Evolutionary conservation across 768 basidiomycete genomes (phyloP).

Genomic region (Kwoniella mangroviensis): DNA sequence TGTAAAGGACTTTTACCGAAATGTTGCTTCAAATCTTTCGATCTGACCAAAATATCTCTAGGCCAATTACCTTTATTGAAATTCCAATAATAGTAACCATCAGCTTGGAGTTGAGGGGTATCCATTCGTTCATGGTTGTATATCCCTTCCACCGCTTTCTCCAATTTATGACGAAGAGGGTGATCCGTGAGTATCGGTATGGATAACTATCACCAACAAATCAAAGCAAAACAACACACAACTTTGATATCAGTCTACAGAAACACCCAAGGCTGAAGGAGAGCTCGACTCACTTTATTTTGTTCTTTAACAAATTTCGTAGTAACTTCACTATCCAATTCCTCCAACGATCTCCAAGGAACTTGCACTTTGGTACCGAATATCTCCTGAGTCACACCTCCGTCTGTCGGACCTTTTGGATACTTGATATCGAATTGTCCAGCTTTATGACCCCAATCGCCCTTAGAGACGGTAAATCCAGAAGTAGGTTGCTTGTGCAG

Average conservation of each 20-base stretch:
- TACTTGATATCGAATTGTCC: background rate
- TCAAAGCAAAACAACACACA: too few relatives aligned
- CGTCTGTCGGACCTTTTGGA: slow-evolving; percentile 11
- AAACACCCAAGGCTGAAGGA: too few relatives aligned
- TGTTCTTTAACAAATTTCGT: slow-evolving; percentile 15
- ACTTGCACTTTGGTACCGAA: slow-evolving; percentile 20
- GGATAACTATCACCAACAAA: slow-evolving; percentile 9
- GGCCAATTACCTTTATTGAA: slow-evolving; percentile 21
- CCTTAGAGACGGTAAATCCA: background rate
- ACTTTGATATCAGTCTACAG: too few relatives aligned
- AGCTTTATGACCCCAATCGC: background rate
- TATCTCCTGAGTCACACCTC: slow-evolving; percentile 20
- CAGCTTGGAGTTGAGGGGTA: slow-evolving; percentile 10
- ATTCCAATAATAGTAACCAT: slow-evolving; percentile 29
- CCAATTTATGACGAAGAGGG: slow-evolving; percentile 11
- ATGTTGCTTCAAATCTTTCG: slow-evolving; percentile 15
- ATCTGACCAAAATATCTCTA: slow-evolving; percentile 27
- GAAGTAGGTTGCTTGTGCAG: background rate
- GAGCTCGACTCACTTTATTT: slow-evolving; percentile 18
- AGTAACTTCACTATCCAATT: slow-evolving; percentile 10
- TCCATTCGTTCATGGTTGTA: slow-evolving; percentile 20
- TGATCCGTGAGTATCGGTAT: slow-evolving; percentile 15
- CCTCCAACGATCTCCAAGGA: slow-evolving; percentile 28
- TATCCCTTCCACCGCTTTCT: slow-evolving; percentile 10
- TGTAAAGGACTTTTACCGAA: slow-evolving; percentile 17